Base-by-base conservation (phyloP, 2,329 filamentous ascomycete genomes). In the Colletotrichum sansevieriae region DNA sequence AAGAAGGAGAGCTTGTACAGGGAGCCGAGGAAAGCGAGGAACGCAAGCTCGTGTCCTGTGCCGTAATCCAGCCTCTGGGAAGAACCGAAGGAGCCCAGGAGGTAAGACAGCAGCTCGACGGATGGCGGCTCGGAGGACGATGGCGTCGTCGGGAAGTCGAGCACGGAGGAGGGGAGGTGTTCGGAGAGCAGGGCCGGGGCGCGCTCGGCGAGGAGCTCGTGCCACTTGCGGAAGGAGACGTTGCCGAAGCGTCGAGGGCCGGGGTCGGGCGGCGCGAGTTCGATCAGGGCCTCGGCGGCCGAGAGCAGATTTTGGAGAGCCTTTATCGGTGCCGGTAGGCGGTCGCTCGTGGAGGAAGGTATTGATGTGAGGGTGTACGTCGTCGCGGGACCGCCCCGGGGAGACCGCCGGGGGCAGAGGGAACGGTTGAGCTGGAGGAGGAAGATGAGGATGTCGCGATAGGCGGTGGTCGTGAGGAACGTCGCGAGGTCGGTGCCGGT, bases 21-120 rank as follows among this genome's bases (percentile, higher is more conserved):
- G 68, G 92, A 91, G 4, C 90, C 95, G 6, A 99, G 78, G 71
- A 99, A 99, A 1, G 96, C 95, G 8, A 98, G 79, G 75, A 99
- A 99, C 80, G 93, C 97, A 59, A 99, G 83, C 77, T 99, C 96
- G 78, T 99, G 96, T 0, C 96, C 96, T 0, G 96, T 98, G 2
- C 96, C 96, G 76, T 98, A 99, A 80, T 99, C 96, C 29, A 99
- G 84, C 62, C 96, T 85, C 75, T 98, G 94, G 0, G 93, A 80
- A 76, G 94, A 98, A 3, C 96, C 96, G 80, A 97, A 98, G 4
- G 88, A 88, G 13, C 94, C 95, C 4, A 97, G 79, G 1, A 99
- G 86, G 77, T 99, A 99, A 39, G 75, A 70, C 10, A 72, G 68
- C 3, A 79, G 71, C 6, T 75, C 76, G 64, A 79, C 73, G 1